Evolutionary conservation across 2,329 filamentous ascomycete species (phyloP), one percentile per base, ranked within the genome.

Genomic region (Calonectria pseudoturangicola): DNA sequence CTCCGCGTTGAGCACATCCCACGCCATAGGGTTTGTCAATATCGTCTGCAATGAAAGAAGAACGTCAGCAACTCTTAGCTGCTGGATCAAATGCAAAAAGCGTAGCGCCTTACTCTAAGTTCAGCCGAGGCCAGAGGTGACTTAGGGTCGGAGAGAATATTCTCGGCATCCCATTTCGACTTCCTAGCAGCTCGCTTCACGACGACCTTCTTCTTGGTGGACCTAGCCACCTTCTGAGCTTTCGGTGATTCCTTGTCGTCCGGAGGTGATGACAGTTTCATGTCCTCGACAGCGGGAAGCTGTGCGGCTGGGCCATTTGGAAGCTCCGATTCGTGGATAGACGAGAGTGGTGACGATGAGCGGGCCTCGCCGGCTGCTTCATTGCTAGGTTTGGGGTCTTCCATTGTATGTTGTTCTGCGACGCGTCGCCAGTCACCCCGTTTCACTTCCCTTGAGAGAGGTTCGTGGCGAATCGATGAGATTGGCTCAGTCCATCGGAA

Each of bases 61-160:
- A 4, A 9, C 18, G 8, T 64, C 21, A 48, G 18, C 48, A 15
- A 30, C 28, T 36, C 8, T 27, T 18, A 25, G 18, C 15, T 25
- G 25, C 3, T 33, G 16, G 18, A 33, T 13, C 10, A 58, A 36
- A 7, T 8, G 30, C 33, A 48, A 13, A 27, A 12, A 30, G 18
- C 30, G 10, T 15, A n/a, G 65, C 15, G 8, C n/a, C 66, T 27
- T 68, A 86, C 85, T 66, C 85, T 78, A 13, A 86, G 74, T 68
- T 86, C 83, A 7, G 83, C 83, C 18, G 76, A 80, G 18, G 84
- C 84, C 1, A 86, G 74, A 30, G 85, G 85, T 2, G 85, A 86
- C 33, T 82, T 85, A 1, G 80, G 73, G 56, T 85, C 81, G 12
- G 79, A 82, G 21, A 86, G 74, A 27, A 86, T 81, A 18, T 77